A percentile compares a stretch with the other conserved stretches of the same genome.
phyloP scores from a whole-genome alignment of 371 early-diverging fungal species.

The Nematocida homosporus region DNA sequence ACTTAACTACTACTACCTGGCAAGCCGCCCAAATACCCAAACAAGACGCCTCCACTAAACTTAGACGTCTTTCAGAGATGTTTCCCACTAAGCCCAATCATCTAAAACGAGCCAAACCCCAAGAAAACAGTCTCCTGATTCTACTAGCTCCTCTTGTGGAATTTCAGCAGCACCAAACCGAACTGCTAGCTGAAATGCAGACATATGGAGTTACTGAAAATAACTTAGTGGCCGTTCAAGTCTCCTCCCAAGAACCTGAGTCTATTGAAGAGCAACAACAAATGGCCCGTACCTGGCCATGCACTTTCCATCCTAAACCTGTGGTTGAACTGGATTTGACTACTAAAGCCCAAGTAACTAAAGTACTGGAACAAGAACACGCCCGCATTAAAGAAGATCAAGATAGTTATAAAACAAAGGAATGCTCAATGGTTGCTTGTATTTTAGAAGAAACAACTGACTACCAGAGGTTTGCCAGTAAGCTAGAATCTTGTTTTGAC shows the following conservation, averaged over 20 bases:
- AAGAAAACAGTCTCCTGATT: background rate
- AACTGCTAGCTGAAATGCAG: background rate
- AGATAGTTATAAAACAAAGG: background rate
- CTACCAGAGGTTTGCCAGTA: background rate
- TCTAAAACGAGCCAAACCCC: slow-evolving; percentile 27
- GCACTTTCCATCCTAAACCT: background rate
- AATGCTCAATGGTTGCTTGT: background rate
- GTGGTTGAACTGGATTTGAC: background rate
- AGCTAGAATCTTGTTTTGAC: background rate
- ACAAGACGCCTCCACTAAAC: slow-evolving; percentile 1
- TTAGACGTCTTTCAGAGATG: background rate
- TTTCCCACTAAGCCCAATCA: slow-evolving; percentile 34
- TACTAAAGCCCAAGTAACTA: too few species aligned
- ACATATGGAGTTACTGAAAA: background rate
- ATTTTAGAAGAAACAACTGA: background rate
- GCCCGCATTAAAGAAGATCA: background rate
- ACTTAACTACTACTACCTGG: slow-evolving; percentile 11
- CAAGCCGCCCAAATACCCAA: background rate
- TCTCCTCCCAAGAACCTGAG: slow-evolving; percentile 20
- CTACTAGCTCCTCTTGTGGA: slow-evolving; percentile 1
- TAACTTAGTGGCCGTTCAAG: background rate
- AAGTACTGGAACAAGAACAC: background rate
- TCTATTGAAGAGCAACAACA: background rate
- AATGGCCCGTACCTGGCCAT: slow-evolving; percentile 20
- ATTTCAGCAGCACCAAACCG: background rate